A percentile compares a stretch with the other conserved stretches of the same genome.
phyloP scores from a whole-genome alignment of 805 yeast species.

The Candida parachauliodes region DNA sequence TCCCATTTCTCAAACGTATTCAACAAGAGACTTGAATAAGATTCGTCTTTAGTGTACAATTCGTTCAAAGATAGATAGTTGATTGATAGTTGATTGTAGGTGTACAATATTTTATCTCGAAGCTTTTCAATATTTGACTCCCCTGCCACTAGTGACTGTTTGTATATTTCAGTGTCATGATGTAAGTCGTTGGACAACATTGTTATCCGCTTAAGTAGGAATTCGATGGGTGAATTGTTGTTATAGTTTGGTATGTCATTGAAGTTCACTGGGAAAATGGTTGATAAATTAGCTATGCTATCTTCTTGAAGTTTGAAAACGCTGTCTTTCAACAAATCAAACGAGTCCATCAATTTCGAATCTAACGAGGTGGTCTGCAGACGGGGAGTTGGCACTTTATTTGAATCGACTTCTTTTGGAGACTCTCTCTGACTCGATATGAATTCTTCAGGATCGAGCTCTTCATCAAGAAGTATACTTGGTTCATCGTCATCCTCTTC shows the following conservation, averaged over 20 bases:
- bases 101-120: conserved; percentile 24
- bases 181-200: conserved; percentile 17
- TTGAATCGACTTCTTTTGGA: neutral
- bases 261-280: conserved; percentile 3
- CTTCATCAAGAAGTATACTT: conserved; percentile 12
- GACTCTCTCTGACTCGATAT: conserved; percentile 7
- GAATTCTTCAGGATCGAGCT: conserved; percentile 24
- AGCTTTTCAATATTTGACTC: conserved; percentile 26
- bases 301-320: conserved; percentile 1
- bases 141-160: conserved; percentile 27
- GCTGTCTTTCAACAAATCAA: conserved; percentile 3
- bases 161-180: conserved; percentile 22
- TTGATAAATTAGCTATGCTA: neutral
- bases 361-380: conserved; percentile 1
- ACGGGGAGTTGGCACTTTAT: neutral
- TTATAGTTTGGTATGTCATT: neutral
- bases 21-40: conserved; percentile 22
- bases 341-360: conserved; percentile 2
- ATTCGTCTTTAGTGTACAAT: conserved; percentile 38
- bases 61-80: conserved; percentile 44
- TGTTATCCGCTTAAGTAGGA: conserved; percentile 12
- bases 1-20: conserved; percentile 40
- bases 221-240: conserved; percentile 14
- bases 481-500: conserved; percentile 7
- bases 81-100: conserved; percentile 38